Conservation (phyloP, 1,284 basidiomycete genomes). For the Testicularia cyperi region DNA sequence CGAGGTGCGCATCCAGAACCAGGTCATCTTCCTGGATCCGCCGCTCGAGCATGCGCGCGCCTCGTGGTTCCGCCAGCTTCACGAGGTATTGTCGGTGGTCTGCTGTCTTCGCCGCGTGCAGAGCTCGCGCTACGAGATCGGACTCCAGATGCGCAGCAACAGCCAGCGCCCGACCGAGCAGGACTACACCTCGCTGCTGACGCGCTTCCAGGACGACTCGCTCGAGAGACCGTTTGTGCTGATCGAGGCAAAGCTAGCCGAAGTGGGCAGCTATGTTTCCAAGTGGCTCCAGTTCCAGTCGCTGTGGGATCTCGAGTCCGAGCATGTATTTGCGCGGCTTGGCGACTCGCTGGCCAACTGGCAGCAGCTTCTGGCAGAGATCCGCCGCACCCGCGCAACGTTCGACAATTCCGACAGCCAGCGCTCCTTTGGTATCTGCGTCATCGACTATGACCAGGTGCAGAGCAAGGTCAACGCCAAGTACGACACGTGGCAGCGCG, state of each 20-base stretch:
- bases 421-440: constrained; percentile 82
- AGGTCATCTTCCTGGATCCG: constrained; percentile 96
- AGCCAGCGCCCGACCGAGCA: constrained; percentile 26
- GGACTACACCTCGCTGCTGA: constrained; percentile 76
- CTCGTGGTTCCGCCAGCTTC: constrained; percentile 86
- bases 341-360: constrained; percentile 89
- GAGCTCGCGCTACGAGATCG: constrained; percentile 90
- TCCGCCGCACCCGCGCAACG: constrained; percentile 90
- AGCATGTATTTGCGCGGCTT: constrained; percentile 89
- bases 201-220: constrained; percentile 71
- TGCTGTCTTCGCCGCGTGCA: constrained; percentile 84
- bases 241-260: constrained; percentile 83
- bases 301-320: constrained; percentile 94
- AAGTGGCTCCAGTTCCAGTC: constrained; percentile 99
- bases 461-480: constrained; percentile 96
- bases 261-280: constrained; percentile 83
- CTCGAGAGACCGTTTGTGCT: constrained; percentile 80
- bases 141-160: constrained; percentile 39
- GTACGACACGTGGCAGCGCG: constrained; percentile 96
- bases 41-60: constrained; percentile 91
- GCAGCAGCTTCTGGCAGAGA: constrained; percentile 90
- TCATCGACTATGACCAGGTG: constrained; percentile 96
- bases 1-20: constrained; percentile 95
- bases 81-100: constrained; percentile 76
- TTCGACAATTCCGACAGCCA: constrained; percentile 95